Evolutionary conservation across 2,329 filamentous ascomycete genomes (phyloP), one percentile per base, ranked within the genome.

Genomic region (Stemphylium vesicarium): DNA sequence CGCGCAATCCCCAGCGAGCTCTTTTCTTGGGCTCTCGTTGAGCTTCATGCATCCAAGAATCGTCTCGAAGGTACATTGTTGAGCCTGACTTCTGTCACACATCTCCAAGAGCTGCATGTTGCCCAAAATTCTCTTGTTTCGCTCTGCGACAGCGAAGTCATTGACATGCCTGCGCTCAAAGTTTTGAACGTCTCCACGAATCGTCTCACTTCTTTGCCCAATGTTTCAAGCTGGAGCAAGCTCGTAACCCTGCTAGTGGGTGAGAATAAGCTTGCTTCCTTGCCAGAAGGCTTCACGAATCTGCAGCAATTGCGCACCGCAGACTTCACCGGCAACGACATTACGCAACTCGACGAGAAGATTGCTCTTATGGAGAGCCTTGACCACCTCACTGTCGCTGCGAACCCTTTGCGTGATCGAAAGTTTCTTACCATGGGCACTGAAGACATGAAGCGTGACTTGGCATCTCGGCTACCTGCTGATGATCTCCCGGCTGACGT

Each of bases 401-500:
- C 92, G n/a, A 99, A 99, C 67, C 95, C 95, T 0, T 79, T 99
- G 12, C 84, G 90, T 12, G 92, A 97, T 71, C 92, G 90, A 71
- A 96, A 92, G 71, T 92, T 95, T 63, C 80, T 93, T 12, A 89
- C 85, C 0, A 90, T 96, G 78, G 84, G 84, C 18, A 92, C 90
- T 0, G 89, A 92, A 12, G 90, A 95, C 49, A 79, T 98, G 58
- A 96, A 96, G 75, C 84, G 85, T 37, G 85, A 88, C 38, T 78
- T 97, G 38, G 83, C 84, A 16, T 82, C 82, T 32, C 85, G 91
- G 22, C 78, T 93, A 57, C 84, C 90, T 62, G 56, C 53, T 9
- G 61, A 63, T 35, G 51, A 46, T 16, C 16, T 38, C 1, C 35
- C 44, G 9, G 43, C 47, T 11, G 50, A 51, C 4, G 42, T 52